Conservation (phyloP, 257 asterid genomes). For the Eucommia ulmoides region DNA sequence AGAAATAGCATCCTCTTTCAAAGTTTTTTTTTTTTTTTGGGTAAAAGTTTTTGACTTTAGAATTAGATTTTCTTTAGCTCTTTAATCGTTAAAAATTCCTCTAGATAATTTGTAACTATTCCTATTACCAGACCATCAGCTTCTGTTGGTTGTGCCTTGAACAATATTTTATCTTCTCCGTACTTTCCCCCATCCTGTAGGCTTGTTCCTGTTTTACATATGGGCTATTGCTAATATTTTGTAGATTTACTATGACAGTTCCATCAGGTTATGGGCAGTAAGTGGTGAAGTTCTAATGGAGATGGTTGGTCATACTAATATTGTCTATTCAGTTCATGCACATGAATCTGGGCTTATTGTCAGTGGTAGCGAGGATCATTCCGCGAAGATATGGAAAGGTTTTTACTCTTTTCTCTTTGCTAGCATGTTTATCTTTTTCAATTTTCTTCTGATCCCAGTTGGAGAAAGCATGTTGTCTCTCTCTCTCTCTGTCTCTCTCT, state of each 20-base stretch:
- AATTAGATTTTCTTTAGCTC: too few species aligned
- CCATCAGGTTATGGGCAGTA: constrained; percentile 78
- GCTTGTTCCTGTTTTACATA: not conserved
- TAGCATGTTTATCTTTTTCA: not conserved
- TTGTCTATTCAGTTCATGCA: constrained; percentile 90
- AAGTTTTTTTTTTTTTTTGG: too few species aligned
- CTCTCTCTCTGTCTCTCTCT: too few species aligned
- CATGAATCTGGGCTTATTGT: constrained; percentile 82
- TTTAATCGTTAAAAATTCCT: too few species aligned
- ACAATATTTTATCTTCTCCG: too few species aligned
- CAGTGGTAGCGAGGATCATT: constrained; percentile 92
- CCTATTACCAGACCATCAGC: too few species aligned
- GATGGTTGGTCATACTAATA: constrained; percentile 93
- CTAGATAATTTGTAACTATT: too few species aligned
- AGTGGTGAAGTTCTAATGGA: constrained; percentile 79
- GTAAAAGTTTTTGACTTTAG: too few species aligned
- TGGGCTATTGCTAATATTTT: constrained; percentile 7
- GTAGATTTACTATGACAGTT: constrained; percentile 37
- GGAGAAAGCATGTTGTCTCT: too few species aligned
- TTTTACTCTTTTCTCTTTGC: constrained; percentile 2
- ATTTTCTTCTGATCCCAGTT: not conserved
- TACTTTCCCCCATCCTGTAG: too few species aligned
- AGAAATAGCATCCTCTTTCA: too few species aligned
- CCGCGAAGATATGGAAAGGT: constrained; percentile 98
- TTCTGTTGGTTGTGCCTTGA: too few species aligned